Percentiles rank a stretch among this genome's conserved stretches.
Conservation (phyloP, 2,329 filamentous ascomycete species). For the Hymenoscyphus albidus region DNA sequence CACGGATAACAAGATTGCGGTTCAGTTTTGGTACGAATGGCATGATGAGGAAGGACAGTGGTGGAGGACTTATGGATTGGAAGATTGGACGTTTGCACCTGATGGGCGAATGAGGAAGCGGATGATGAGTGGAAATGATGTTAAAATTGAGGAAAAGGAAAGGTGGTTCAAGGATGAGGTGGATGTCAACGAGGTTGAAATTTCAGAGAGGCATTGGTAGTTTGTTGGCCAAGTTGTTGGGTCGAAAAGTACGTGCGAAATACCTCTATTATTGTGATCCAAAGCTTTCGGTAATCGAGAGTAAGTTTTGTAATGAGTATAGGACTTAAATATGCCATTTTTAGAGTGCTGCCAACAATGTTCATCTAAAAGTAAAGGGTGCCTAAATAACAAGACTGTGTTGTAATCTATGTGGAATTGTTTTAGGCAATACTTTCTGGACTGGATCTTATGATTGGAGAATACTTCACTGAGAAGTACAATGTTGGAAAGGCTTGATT, state of each 20-base stretch:
- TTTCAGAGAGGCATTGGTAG: conserved; percentile 65
- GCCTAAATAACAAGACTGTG: too few relatives aligned
- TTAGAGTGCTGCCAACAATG: too few relatives aligned
- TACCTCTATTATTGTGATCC: too few relatives aligned
- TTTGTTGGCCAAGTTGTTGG: background rate
- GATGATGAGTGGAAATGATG: conserved; percentile 73
- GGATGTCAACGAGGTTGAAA: conserved; percentile 64
- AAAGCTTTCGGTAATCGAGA: too few relatives aligned
- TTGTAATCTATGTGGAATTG: too few relatives aligned
- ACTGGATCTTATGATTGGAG: too few relatives aligned
- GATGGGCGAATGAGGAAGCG: conserved; percentile 70
- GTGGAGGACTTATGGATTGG: conserved; percentile 84
- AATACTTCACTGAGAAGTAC: too few relatives aligned
- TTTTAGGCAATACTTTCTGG: too few relatives aligned
- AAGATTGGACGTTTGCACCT: conserved; percentile 72
- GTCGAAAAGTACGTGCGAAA: too few relatives aligned
- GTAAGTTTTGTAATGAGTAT: too few relatives aligned
- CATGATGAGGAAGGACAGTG: conserved; percentile 71
- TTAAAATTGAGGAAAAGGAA: conserved; percentile 57
- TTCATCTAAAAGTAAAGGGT: too few relatives aligned
- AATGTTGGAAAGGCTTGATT: background rate
- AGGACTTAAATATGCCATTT: too few relatives aligned
- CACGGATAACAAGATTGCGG: conserved; percentile 69
- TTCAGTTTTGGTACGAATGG: conserved; percentile 77
- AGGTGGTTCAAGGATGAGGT: conserved; percentile 68